phyloP scores from a whole-genome alignment of 2,329 filamentous ascomycete species.

The Paramyrothecium roridum region DNA sequence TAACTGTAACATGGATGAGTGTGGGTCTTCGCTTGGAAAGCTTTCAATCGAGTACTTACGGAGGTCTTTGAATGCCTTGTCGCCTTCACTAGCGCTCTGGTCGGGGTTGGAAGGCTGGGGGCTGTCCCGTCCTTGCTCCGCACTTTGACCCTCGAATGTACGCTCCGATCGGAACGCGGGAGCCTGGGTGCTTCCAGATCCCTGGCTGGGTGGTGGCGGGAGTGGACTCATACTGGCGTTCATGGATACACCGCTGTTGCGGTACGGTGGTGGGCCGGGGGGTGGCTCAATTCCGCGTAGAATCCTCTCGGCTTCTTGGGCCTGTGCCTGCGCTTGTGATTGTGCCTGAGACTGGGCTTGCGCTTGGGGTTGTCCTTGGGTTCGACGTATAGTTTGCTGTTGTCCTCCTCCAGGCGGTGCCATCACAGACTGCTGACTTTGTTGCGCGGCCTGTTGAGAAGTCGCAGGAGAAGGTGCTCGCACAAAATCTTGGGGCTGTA shows the following conservation, averaged over 20 bases:
- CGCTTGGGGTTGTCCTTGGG: not conserved
- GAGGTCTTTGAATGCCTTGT: slow-evolving; percentile 57
- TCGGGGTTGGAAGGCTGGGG: slow-evolving; percentile 48
- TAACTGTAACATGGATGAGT: slow-evolving; percentile 50
- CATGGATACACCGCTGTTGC: slow-evolving; percentile 43
- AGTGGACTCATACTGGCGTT: slow-evolving; percentile 38
- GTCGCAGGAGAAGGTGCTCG: slow-evolving; percentile 23
- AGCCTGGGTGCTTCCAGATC: slow-evolving; percentile 10
- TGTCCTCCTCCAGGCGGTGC: slow-evolving; percentile 42
- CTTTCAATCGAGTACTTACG: slow-evolving; percentile 34
- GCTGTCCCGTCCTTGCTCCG: slow-evolving; percentile 51
- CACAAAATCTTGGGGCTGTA: slow-evolving; percentile 32
- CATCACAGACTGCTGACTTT: slow-evolving; percentile 37
- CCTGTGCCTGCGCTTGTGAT: slow-evolving; percentile 21
- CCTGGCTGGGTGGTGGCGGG: slow-evolving; percentile 33
- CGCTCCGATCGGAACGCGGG: slow-evolving; percentile 36
- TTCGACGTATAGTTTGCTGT: slow-evolving; percentile 14
- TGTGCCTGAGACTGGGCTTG: not conserved
- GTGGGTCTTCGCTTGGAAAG: not conserved
- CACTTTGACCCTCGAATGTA: slow-evolving; percentile 41
- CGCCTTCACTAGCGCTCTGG: slow-evolving; percentile 40
- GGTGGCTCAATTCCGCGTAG: slow-evolving; percentile 40
- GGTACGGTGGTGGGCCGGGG: slow-evolving; percentile 49
- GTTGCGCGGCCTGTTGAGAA: slow-evolving; percentile 20
- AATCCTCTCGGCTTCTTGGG: slow-evolving; percentile 46